Conservation (phyloP, 805 yeast species). For the Schwanniomyces pseudopolymorphus region DNA sequence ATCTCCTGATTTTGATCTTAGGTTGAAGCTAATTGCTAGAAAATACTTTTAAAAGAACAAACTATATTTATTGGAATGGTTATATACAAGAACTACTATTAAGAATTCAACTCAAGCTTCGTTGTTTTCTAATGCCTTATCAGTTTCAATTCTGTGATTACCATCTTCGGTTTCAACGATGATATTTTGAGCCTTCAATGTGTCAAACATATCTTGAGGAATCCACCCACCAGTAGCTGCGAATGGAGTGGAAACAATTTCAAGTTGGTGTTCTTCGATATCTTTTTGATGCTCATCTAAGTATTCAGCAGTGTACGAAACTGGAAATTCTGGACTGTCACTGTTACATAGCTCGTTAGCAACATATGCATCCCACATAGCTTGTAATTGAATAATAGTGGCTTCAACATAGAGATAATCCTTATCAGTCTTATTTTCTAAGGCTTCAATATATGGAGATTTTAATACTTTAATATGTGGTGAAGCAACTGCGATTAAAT, state of each 20-base stretch:
- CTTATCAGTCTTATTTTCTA: conserved; percentile 55
- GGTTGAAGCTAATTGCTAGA: conserved; percentile 68
- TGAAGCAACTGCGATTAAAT: conserved; percentile 75
- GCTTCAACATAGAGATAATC: conserved; percentile 68
- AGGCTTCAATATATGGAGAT: conserved; percentile 59
- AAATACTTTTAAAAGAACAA: conserved; percentile 56
- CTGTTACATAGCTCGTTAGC: conserved; percentile 55
- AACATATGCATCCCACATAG: conserved; percentile 67
- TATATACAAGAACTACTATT: background rate
- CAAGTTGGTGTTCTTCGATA: conserved; percentile 66
- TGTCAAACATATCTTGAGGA: conserved; percentile 88
- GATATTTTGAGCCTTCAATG: conserved; percentile 64
- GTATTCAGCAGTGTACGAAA: conserved; percentile 57
- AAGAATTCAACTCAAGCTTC: background rate
- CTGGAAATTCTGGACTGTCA: conserved; percentile 50
- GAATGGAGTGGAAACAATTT: conserved; percentile 71
- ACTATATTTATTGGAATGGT: background rate
- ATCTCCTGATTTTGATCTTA: conserved; percentile 72
- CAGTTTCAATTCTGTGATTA: conserved; percentile 34
- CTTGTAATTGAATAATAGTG: conserved; percentile 60
- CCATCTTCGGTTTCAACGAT: conserved; percentile 56
- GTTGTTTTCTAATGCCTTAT: conserved; percentile 18
- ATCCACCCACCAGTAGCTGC: conserved; percentile 94
- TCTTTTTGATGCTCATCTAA: conserved; percentile 56
- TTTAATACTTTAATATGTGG: conserved; percentile 79